Evolutionary conservation across 78 protist genomes (phyloP).

Genomic region (Pirum gemmata): DNA sequence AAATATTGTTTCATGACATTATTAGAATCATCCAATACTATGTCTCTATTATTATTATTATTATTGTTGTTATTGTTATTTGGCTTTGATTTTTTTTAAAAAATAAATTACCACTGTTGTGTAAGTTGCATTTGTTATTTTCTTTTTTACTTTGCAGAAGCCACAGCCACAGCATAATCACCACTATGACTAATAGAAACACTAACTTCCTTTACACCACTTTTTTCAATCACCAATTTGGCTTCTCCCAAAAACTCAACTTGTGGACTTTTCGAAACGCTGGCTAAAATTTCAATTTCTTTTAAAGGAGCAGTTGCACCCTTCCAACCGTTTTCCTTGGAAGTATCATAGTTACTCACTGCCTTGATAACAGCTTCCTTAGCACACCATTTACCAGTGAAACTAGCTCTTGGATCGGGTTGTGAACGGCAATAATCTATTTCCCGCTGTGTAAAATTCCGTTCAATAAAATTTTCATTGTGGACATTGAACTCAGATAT

Average conservation of each 20-base stretch:
- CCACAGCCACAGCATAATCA: slow-evolving; percentile 46
- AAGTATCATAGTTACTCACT: neutral
- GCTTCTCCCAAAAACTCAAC: slow-evolving; percentile 49
- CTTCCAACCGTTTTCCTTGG: slow-evolving; percentile 29
- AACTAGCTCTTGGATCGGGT: slow-evolving; percentile 32
- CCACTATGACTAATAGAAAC: slow-evolving; percentile 49
- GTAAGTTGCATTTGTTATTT: too few species aligned
- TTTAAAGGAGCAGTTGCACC: slow-evolving; percentile 51
- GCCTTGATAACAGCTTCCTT: slow-evolving; percentile 72
- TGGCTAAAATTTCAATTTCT: slow-evolving; percentile 59
- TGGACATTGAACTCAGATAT: neutral
- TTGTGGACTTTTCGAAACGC: slow-evolving; percentile 39
- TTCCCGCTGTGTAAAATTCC: slow-evolving; percentile 62
- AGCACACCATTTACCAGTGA: slow-evolving; percentile 58
- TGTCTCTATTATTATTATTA: too few species aligned
- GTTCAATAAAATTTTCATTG: slow-evolving; percentile 19
- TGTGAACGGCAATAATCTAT: neutral
- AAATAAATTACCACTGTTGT: too few species aligned
- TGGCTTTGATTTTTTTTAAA: too few species aligned
- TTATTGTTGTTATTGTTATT: too few species aligned
- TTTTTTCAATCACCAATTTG: neutral
- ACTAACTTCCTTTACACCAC: neutral
- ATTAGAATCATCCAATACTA: too few species aligned
- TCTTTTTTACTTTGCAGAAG: slow-evolving; percentile 26
- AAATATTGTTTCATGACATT: too few species aligned